Evolutionary conservation across 2,329 filamentous ascomycete genomes (phyloP).

Genomic region (Cladophialophora chaetospira): DNA sequence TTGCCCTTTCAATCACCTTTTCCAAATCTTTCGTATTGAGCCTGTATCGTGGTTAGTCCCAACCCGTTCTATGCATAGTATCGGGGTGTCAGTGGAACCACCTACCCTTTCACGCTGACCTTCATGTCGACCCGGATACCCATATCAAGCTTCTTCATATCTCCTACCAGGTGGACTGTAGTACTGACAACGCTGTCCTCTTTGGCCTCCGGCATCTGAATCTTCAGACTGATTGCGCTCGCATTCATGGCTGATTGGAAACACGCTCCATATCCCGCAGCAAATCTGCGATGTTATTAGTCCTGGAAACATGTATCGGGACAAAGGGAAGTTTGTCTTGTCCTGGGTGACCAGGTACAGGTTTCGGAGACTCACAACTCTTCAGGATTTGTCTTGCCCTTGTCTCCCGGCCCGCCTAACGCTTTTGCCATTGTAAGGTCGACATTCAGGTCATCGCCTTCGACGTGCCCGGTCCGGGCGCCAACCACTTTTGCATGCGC

Average conservation of each 20-base stretch:
- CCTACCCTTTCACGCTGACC: slow-evolving; percentile 39
- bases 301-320: too few relatives aligned
- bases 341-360: too few relatives aligned
- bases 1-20: slow-evolving; percentile 27
- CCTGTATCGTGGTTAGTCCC: neutral
- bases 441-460: slow-evolving; percentile 40
- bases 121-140: slow-evolving; percentile 49
- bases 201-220: slow-evolving; percentile 44
- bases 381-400: slow-evolving; percentile 50
- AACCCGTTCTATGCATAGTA: neutral
- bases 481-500: slow-evolving; percentile 44
- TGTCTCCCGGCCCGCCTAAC: slow-evolving; percentile 44
- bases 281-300: too few relatives aligned
- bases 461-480: slow-evolving; percentile 42
- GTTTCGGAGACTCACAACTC: too few relatives aligned
- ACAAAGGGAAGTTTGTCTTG: too few relatives aligned
- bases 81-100: neutral
- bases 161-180: slow-evolving; percentile 49
- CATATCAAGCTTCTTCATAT: slow-evolving; percentile 49
- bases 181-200: slow-evolving; percentile 45
- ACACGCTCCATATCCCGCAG: slow-evolving; percentile 52
- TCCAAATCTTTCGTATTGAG: slow-evolving; percentile 13
- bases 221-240: slow-evolving; percentile 42
- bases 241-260: slow-evolving; percentile 53
- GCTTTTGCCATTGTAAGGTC: slow-evolving; percentile 49